Conservation (phyloP, 176 grass and related monocot genomes). For the Thinopyrum elongatum region DNA sequence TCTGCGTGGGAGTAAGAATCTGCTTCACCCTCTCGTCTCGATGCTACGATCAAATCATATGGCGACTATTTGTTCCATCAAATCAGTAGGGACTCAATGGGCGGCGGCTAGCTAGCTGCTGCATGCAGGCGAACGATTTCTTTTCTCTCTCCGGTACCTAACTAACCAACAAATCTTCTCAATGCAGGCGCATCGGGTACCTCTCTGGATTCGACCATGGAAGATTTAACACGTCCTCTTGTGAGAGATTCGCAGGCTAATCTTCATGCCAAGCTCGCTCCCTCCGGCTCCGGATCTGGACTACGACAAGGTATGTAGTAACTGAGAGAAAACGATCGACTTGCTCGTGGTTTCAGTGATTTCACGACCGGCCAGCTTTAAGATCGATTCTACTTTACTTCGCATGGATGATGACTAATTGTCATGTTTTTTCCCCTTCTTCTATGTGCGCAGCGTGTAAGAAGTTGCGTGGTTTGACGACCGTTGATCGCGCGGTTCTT, state of each 20-base stretch:
- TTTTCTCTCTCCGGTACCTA: no score
- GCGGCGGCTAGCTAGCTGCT: no score
- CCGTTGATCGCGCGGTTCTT: conserved; percentile 7
- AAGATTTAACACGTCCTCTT: background rate
- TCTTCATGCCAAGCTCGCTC: background rate
- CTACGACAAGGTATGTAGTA: background rate
- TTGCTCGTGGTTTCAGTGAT: background rate
- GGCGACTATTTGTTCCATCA: background rate
- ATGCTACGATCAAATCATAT: no score
- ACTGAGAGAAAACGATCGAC: background rate
- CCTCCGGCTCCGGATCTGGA: background rate
- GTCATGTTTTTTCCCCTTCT: background rate
- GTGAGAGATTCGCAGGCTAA: background rate
- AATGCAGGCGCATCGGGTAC: background rate
- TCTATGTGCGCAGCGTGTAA: background rate
- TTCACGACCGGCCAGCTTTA: background rate
- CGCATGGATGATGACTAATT: background rate
- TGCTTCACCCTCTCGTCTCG: background rate
- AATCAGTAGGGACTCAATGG: background rate
- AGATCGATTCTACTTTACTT: background rate
- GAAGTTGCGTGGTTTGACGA: background rate
- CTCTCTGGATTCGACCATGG: background rate
- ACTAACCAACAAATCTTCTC: background rate
- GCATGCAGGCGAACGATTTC: no score
- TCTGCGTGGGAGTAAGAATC: background rate